These are phyloP conservation scores for Fusarium annulatum DNA, from an alignment of 2,329 filamentous ascomycete genomes.

Conservation along the genomic window DNA sequence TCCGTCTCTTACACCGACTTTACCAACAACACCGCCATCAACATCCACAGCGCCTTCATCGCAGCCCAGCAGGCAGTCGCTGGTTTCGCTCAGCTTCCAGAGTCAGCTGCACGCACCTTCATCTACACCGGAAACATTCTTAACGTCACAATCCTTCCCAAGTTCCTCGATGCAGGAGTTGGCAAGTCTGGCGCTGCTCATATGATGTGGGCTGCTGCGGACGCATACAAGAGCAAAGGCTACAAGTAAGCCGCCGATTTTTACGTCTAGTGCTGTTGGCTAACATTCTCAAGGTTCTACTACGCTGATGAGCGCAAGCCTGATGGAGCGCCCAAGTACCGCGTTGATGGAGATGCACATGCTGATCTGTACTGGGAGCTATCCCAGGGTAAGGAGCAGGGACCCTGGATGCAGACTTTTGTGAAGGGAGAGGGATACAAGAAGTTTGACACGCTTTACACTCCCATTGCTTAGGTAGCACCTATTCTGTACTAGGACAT, in stretches of 20 bases:
- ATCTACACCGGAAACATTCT: conserved; percentile 59
- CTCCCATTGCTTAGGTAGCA: background rate
- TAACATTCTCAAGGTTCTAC: conserved; percentile 56
- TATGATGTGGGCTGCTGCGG: conserved; percentile 46
- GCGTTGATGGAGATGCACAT: conserved; percentile 55
- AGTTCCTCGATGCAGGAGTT: conserved; percentile 51
- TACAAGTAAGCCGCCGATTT: conserved; percentile 43
- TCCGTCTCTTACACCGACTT: conserved; percentile 27
- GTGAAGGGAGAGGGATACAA: conserved; percentile 56
- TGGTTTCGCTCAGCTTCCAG: conserved; percentile 44
- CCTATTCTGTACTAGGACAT: no score
- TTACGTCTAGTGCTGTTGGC: background rate
- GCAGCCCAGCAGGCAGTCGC: conserved; percentile 27
- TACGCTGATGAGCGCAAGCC: conserved; percentile 60
- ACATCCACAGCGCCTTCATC: conserved; percentile 20
- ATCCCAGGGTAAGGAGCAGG: conserved; percentile 53
- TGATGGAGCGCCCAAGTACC: conserved; percentile 50
- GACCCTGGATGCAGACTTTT: conserved; percentile 59
- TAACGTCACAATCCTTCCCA: conserved; percentile 48
- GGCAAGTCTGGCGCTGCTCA: conserved; percentile 54
- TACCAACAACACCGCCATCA: conserved; percentile 10
- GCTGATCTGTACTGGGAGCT: conserved; percentile 54
- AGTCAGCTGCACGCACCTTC: conserved; percentile 50
- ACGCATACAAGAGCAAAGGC: conserved; percentile 49
- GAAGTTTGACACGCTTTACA: background rate